Percentiles rank a stretch among this genome's conserved stretches.
Evolutionary conservation across 768 basidiomycete genomes (phyloP).

Genomic region (Suillus subluteus): DNA sequence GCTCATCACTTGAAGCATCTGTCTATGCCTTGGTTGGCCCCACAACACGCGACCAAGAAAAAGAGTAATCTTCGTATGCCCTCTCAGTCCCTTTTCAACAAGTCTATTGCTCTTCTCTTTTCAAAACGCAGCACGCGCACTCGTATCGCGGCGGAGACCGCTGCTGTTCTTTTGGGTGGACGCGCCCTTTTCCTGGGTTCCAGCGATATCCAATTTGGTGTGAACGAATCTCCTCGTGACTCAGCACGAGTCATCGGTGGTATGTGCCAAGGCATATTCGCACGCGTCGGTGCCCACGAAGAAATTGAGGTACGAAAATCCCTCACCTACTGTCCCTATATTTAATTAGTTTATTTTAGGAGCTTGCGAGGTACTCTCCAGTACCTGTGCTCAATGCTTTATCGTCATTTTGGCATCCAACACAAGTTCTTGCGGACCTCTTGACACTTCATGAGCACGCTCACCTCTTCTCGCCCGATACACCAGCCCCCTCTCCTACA

Average conservation of each 20-base stretch:
- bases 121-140: slow-evolving; percentile 94
- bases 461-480: slow-evolving; percentile 49
- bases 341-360: slow-evolving; percentile 48
- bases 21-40: slow-evolving; percentile 69
- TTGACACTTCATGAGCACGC: slow-evolving; percentile 85
- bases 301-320: slow-evolving; percentile 80
- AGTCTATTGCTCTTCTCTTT: slow-evolving; percentile 89
- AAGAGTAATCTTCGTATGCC: slow-evolving; percentile 55
- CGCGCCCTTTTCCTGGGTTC: slow-evolving; percentile 86
- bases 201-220: slow-evolving; percentile 94
- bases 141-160: slow-evolving; percentile 85
- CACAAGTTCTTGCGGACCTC: slow-evolving; percentile 92
- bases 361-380: slow-evolving; percentile 85
- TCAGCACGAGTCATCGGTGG: slow-evolving; percentile 87
- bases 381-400: slow-evolving; percentile 97
- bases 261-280: slow-evolving; percentile 97
- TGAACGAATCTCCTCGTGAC: slow-evolving; percentile 88
- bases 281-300: slow-evolving; percentile 88
- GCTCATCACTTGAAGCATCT: slow-evolving; percentile 66
- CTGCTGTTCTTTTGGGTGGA: slow-evolving; percentile 79
- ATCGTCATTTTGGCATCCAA: slow-evolving; percentile 95
- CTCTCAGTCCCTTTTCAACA: slow-evolving; percentile 76
- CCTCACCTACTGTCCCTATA: slow-evolving; percentile 1
- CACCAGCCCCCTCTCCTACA: slow-evolving; percentile 20
- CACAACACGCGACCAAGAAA: slow-evolving; percentile 41